phyloP scores from a whole-genome alignment of 345 rosid genomes.

The Odontarrhena argentea region DNA sequence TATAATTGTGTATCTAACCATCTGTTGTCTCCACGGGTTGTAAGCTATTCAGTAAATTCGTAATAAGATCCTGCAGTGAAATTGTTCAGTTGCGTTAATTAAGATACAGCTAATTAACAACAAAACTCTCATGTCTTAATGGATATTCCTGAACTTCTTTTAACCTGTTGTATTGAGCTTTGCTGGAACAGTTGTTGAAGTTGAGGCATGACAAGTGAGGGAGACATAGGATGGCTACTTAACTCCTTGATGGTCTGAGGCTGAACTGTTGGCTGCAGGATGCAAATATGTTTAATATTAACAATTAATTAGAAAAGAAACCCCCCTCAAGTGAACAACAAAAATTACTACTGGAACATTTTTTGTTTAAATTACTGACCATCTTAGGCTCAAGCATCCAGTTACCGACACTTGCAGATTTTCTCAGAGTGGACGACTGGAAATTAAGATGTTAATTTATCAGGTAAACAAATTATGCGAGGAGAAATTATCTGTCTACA shows the following conservation, averaged over 20 bases:
- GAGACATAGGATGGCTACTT: slow-evolving; percentile 44
- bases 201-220: slow-evolving; percentile 64
- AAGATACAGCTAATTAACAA: slow-evolving; percentile 1
- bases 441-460: slow-evolving; percentile 37
- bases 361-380: slow-evolving; percentile 32
- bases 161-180: slow-evolving; percentile 86
- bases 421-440: slow-evolving; percentile 85
- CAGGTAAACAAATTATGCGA: slow-evolving; percentile 30
- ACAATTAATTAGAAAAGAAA: slow-evolving; percentile 3
- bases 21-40: slow-evolving; percentile 68
- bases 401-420: slow-evolving; percentile 96
- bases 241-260: slow-evolving; percentile 61
- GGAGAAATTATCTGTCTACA: slow-evolving; percentile 12
- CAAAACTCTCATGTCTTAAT: slow-evolving; percentile 17
- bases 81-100: slow-evolving; percentile 11
- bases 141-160: slow-evolving; percentile 1
- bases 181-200: slow-evolving; percentile 94
- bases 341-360: slow-evolving; percentile 1
- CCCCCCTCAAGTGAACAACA: not conserved
- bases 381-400: slow-evolving; percentile 76
- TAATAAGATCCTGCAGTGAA: slow-evolving; percentile 70
- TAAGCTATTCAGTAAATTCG: slow-evolving; percentile 63
- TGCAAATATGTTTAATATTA: slow-evolving; percentile 23
- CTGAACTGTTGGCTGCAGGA: slow-evolving; percentile 58
- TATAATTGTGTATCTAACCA: slow-evolving; percentile 53